Evolutionary conservation across 768 basidiomycete genomes (phyloP), one percentile per base, ranked within the genome.

Genomic region (Mycena galopus): DNA sequence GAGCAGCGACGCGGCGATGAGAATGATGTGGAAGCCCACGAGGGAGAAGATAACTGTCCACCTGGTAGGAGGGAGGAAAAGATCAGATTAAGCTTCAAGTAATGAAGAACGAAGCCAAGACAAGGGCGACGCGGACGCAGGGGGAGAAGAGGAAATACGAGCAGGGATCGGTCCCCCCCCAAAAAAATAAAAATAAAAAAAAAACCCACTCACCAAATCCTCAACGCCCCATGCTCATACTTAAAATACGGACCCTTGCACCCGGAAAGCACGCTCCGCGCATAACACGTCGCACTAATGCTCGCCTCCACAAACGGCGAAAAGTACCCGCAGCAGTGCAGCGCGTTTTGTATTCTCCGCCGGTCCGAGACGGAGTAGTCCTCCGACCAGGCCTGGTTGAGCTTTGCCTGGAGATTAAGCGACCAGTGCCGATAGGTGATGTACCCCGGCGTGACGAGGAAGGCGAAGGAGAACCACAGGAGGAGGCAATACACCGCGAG

Each of bases 241-340:
- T 83, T 75, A 67, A 93, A 77, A 78, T 89, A 94, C 3, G 84
- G 84, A 27, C 81, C 81, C 82, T 95, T 95, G 84, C 94, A 96
- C 0, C 94, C 94, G 0, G 92, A 91, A 8, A 95, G 84, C 47
- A 88, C 79, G 65, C 87, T 89, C 50, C 94, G 87, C 39, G 94
- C 83, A 79, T 93, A 95, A 81, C 94, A 95, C 17, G 90, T 89
- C 77, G 91, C 87, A 30, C 87, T 90, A 62, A 93, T 84, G 61
- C 93, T 92, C 1, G 94, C 94, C 81, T 95, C 93, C 73, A 94
- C 86, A 79, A 90, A 95, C 0, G 95, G 94, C 56, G 85, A 89
- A 82, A 89, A 94, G 81, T 93, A 95, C 0, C 94, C 94, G 78
- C 94, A 95, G 82, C 94, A 95, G 8, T 57, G 44, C 11, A 94